Evolutionary conservation across 2,329 filamentous ascomycete species (phyloP).

Genomic region (Tolypocladium ovalisporum): DNA sequence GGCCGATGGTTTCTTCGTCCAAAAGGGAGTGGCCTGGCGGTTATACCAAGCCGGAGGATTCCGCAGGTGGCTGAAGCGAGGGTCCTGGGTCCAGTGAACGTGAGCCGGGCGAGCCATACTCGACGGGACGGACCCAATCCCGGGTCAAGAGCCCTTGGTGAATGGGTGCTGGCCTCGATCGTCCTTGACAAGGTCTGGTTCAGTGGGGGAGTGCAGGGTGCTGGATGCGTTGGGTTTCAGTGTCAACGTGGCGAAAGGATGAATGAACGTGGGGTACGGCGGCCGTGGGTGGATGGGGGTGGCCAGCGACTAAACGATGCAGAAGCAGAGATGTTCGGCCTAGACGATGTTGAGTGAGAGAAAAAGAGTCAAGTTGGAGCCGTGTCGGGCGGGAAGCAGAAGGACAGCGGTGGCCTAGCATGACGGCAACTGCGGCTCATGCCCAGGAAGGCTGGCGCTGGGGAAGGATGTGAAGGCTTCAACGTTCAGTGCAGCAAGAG

Average conservation of each 20-base stretch:
- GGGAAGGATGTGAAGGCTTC: background rate
- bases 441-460: background rate
- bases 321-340: conserved; percentile 1
- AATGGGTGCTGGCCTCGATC: background rate
- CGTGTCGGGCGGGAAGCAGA: background rate
- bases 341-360: background rate
- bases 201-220: background rate
- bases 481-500: background rate
- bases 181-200: background rate
- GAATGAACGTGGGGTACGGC: background rate
- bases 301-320: background rate
- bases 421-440: too few relatives aligned
- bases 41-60: conserved; percentile 7
- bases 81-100: conserved; percentile 8
- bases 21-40: conserved; percentile 3
- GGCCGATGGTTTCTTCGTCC: conserved; percentile 3
- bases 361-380: background rate
- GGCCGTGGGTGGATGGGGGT: background rate
- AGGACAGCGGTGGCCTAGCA: background rate
- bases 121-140: conserved; percentile 2
- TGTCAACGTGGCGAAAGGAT: background rate
- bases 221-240: background rate
- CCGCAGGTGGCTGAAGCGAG: conserved; percentile 5
- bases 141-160: background rate
- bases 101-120: conserved; percentile 13